A percentile compares a stretch with the other conserved stretches of the same genome.
Conservation (phyloP, 2,329 filamentous ascomycete genomes). For the Talaromyces verruculosus region DNA sequence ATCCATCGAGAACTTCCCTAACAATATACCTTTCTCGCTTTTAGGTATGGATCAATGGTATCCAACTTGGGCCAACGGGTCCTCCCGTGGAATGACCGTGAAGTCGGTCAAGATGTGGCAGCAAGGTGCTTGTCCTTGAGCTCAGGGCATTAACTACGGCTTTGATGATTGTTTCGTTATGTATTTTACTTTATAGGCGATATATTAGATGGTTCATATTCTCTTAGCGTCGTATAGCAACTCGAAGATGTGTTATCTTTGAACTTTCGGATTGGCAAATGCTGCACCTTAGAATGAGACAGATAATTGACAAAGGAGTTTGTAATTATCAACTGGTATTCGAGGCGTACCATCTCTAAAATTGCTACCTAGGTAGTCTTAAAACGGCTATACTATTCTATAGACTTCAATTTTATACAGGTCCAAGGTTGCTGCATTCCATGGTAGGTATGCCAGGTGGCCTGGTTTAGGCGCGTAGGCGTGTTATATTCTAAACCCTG, state of each 20-base stretch:
- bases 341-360: not conserved
- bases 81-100: conserved; percentile 49
- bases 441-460: no score
- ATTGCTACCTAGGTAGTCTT: not conserved
- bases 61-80: conserved; percentile 50
- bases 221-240: not conserved
- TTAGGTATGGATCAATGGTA: conserved; percentile 40
- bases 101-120: conserved; percentile 53
- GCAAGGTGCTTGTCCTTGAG: conserved; percentile 32
- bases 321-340: not conserved
- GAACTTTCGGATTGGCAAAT: not conserved
- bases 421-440: no score
- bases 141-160: not conserved
- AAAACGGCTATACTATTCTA: not conserved
- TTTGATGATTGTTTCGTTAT: not conserved
- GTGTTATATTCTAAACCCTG: no score
- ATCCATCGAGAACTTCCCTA: not conserved
- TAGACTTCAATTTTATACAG: not conserved
- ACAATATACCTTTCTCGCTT: conserved; percentile 12
- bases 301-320: not conserved
- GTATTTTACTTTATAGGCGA: not conserved
- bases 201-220: not conserved
- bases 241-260: not conserved
- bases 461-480: no score
- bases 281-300: not conserved